Evolutionary conservation across 176 grass and related monocot species (phyloP).

Genomic region (Paspalum notatum): DNA sequence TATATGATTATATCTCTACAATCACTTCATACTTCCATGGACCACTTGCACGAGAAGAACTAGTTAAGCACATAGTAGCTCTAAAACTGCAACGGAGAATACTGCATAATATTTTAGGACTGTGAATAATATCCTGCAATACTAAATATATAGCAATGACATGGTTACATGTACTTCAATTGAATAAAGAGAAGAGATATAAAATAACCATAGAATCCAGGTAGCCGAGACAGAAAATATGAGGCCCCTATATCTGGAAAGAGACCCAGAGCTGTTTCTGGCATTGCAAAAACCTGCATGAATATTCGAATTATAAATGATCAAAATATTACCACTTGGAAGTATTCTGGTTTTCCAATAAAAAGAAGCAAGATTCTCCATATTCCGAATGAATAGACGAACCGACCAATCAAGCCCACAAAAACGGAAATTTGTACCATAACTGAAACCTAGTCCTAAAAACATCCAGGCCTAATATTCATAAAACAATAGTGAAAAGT

Average conservation of each 20-base stretch:
- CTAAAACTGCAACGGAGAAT: background rate
- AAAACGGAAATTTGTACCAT: background rate
- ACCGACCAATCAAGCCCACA: slow-evolving; percentile 13
- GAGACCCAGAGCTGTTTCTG: slow-evolving; percentile 86
- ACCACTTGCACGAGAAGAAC: slow-evolving; percentile 5
- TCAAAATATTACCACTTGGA: background rate
- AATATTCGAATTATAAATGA: slow-evolving; percentile 29
- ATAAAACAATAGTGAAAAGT: background rate
- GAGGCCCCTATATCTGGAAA: slow-evolving; percentile 97
- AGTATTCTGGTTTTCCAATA: background rate
- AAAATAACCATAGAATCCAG: slow-evolving; percentile 81
- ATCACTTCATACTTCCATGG: background rate
- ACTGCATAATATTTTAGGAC: slow-evolving; percentile 3
- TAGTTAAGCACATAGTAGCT: slow-evolving; percentile 7
- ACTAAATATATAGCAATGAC: background rate
- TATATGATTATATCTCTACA: slow-evolving; percentile 12
- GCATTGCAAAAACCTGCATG: slow-evolving; percentile 94
- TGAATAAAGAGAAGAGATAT: slow-evolving; percentile 26
- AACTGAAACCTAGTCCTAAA: background rate
- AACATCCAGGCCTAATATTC: background rate
- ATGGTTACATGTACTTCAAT: slow-evolving; percentile 6
- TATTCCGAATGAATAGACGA: slow-evolving; percentile 12
- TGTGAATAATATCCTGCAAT: slow-evolving; percentile 27
- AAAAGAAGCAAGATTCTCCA: slow-evolving; percentile 1
- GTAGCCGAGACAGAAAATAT: slow-evolving; percentile 87